These are phyloP conservation scores for Sugiyamaella grinbergsii DNA, from an alignment of 1,139 yeast genomes.

Conservation along the genomic window DNA sequence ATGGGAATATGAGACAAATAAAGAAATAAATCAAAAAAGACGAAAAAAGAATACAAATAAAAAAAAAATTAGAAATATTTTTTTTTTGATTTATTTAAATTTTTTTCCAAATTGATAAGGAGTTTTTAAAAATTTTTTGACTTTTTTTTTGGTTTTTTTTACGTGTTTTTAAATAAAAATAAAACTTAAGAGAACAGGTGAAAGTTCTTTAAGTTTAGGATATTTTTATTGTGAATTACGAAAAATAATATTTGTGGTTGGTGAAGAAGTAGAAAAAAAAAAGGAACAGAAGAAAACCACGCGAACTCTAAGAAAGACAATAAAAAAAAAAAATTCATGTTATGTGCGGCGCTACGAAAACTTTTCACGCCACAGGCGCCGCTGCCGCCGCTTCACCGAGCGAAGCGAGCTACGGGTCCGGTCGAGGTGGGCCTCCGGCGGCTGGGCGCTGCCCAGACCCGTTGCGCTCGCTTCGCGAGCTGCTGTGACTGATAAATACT, in stretches of 20 bases:
- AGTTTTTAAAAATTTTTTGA: conserved; percentile 25
- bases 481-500: not conserved
- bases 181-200: conserved; percentile 11
- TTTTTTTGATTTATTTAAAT: conserved; percentile 1
- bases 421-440: not conserved
- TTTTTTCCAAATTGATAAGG: conserved; percentile 5
- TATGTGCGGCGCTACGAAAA: conserved; percentile 14
- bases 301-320: conserved; percentile 1
- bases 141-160: conserved; percentile 28
- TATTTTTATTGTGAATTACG: conserved; percentile 12
- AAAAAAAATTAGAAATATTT: not conserved
- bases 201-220: conserved; percentile 7
- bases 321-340: conserved; percentile 6
- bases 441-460: conserved; percentile 2
- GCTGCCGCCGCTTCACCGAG: conserved; percentile 1
- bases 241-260: conserved; percentile 9
- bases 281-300: conserved; percentile 14
- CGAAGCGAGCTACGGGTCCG: too few relatives aligned
- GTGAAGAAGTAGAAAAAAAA: conserved; percentile 8
- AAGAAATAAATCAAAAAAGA: conserved; percentile 4
- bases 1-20: not conserved
- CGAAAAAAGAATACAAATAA: not conserved
- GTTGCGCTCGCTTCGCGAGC: not conserved
- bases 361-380: conserved; percentile 14
- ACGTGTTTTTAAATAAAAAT: conserved; percentile 19